Evolutionary conservation across 352 stramenopile species (phyloP).

Genomic region (Globisporangium spinosum): DNA sequence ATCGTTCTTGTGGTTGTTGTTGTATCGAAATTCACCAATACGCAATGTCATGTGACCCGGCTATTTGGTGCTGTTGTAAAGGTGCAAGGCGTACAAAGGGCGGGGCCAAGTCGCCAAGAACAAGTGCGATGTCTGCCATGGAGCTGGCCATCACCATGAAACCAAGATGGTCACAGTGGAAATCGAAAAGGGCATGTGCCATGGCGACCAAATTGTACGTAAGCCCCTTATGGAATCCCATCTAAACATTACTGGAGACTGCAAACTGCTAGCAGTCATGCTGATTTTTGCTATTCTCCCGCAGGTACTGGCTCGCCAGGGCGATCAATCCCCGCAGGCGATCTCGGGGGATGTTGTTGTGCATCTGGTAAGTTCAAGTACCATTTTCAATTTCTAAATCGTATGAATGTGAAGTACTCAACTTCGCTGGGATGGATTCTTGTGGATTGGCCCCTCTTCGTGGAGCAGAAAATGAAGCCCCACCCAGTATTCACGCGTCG

Average conservation of each 20-base stretch:
- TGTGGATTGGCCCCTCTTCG: background rate
- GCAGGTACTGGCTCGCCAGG: slow-evolving; percentile 18
- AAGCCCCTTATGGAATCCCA: background rate
- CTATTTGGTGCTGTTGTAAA: slow-evolving; percentile 6
- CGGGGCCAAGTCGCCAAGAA: slow-evolving; percentile 34
- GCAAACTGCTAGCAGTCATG: background rate
- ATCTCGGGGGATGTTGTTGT: slow-evolving; percentile 30
- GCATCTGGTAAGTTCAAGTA: slow-evolving; percentile 19
- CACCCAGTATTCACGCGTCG: slow-evolving; percentile 84
- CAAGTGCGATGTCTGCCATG: slow-evolving; percentile 32
- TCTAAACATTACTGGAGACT: background rate
- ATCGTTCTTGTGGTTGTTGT: background rate
- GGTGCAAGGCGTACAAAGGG: slow-evolving; percentile 37
- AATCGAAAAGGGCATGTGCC: slow-evolving; percentile 30
- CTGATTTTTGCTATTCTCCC: background rate
- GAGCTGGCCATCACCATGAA: slow-evolving; percentile 24
- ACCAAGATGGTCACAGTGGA: slow-evolving; percentile 21
- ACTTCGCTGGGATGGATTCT: background rate
- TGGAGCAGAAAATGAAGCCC: slow-evolving; percentile 18
- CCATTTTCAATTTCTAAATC: background rate
- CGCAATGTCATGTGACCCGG: background rate
- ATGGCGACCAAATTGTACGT: slow-evolving; percentile 33
- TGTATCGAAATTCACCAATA: background rate
- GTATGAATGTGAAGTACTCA: background rate
- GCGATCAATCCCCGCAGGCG: slow-evolving; percentile 22